Conservation (phyloP, 75 land plant species). For the Ceratopteris richardii region DNA sequence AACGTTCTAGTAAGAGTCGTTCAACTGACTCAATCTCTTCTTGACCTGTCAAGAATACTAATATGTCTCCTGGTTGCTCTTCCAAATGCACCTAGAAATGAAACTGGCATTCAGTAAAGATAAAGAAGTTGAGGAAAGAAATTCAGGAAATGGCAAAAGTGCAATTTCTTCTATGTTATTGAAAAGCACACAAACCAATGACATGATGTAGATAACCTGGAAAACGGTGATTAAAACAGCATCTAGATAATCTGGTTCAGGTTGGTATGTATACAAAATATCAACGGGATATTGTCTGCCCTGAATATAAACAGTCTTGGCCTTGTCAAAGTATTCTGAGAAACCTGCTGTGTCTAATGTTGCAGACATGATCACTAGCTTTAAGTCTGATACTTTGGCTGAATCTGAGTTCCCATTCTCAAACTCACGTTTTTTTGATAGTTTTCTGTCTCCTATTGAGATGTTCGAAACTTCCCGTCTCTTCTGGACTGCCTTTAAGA, state of each 20-base stretch:
- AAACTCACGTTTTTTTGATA: conserved; percentile 1
- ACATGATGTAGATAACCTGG: conserved; percentile 53
- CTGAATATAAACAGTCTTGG: conserved; percentile 78
- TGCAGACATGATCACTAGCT: conserved; percentile 91
- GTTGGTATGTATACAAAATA: conserved; percentile 51
- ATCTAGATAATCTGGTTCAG: conserved; percentile 76
- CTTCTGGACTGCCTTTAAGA: conserved; percentile 68
- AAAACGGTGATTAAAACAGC: conserved; percentile 77
- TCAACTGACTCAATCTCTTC: conserved; percentile 94
- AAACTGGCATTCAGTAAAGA: too few relatives aligned
- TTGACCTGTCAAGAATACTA: conserved; percentile 95
- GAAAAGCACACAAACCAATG: too few relatives aligned
- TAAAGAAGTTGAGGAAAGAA: too few relatives aligned
- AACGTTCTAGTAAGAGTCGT: conserved; percentile 55
- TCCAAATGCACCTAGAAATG: conserved; percentile 64
- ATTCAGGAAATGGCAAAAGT: too few relatives aligned
- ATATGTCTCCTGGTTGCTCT: conserved; percentile 80
- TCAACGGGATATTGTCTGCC: conserved; percentile 89
- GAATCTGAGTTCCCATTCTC: conserved; percentile 15
- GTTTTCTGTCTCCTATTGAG: not conserved
- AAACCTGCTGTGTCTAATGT: conserved; percentile 82
- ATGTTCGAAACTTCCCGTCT: conserved; percentile 23
- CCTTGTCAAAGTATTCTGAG: conserved; percentile 76
- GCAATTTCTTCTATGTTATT: too few relatives aligned
- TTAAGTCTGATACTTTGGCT: conserved; percentile 21